Percentiles rank a stretch among this genome's conserved stretches.
Conservation (phyloP, 306 rosid species). For the Cyclanthera cordifolia region DNA sequence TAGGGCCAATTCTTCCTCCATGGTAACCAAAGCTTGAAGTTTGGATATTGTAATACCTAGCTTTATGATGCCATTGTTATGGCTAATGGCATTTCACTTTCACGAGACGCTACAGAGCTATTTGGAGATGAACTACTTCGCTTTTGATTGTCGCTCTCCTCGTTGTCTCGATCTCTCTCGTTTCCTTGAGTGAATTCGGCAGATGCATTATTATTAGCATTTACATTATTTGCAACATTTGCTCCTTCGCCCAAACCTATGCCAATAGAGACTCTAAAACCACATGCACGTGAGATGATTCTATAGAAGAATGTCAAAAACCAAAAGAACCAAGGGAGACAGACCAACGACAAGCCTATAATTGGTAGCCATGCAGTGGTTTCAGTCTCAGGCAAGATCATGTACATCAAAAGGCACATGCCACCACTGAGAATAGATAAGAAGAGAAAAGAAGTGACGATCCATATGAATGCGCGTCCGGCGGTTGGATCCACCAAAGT, state of each 20-base stretch:
- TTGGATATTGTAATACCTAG: neutral
- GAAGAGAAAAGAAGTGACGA: conserved; percentile 30
- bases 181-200: conserved; percentile 13
- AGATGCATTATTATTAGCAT: neutral
- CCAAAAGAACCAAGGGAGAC: conserved; percentile 90
- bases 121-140: neutral
- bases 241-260: neutral
- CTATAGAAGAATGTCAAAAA: conserved; percentile 49
- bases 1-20: neutral
- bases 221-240: neutral
- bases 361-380: conserved; percentile 37
- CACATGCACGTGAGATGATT: conserved; percentile 35
- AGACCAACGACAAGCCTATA: conserved; percentile 45
- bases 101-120: conserved; percentile 26
- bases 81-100: conserved; percentile 61
- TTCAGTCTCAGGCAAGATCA: conserved; percentile 34
- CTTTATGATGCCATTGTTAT: conserved; percentile 32
- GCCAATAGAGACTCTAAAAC: conserved; percentile 23
- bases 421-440: conserved; percentile 43
- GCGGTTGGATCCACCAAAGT: conserved; percentile 32
- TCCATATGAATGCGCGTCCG: conserved; percentile 54
- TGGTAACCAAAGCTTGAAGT: neutral
- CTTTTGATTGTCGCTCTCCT: conserved; percentile 8
- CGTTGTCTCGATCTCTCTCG: conserved; percentile 5
- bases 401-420: conserved; percentile 38